Percentiles rank a stretch among this genome's conserved stretches.
Conservation (phyloP, 208 protist species). For the Histomonas meleagridis region DNA sequence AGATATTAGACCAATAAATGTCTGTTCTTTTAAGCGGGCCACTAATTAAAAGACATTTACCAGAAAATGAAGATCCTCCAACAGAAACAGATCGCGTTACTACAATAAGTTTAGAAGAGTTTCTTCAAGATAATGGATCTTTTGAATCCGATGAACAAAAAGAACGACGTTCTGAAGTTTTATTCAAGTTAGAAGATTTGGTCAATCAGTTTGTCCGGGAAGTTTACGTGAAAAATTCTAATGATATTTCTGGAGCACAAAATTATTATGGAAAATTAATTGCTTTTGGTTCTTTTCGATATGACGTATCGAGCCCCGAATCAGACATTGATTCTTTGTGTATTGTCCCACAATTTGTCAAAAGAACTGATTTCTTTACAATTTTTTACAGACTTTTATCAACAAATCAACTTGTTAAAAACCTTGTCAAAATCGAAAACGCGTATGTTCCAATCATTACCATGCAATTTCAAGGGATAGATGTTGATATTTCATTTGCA, state of each 20-base stretch:
- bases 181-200: not conserved
- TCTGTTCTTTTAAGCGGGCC: no score
- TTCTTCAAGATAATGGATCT: not conserved
- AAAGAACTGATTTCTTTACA: not conserved
- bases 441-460: slow-evolving; percentile 34
- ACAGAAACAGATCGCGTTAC: not conserved
- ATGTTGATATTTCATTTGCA: slow-evolving; percentile 34
- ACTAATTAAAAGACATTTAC: no score
- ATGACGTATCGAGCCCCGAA: not conserved
- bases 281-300: slow-evolving; percentile 19
- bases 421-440: not conserved
- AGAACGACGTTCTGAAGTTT: not conserved
- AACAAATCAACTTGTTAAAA: not conserved
- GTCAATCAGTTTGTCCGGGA: not conserved
- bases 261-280: not conserved
- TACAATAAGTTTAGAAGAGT: not conserved
- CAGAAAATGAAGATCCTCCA: not conserved
- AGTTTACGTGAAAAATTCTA: not conserved
- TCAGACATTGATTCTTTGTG: slow-evolving; percentile 35
- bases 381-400: not conserved
- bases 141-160: not conserved
- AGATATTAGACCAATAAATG: no score
- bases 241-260: not conserved
- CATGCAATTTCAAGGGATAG: not conserved
- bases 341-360: not conserved